phyloP scores from a whole-genome alignment of 768 basidiomycete genomes.

The Lactarius sp. region DNA sequence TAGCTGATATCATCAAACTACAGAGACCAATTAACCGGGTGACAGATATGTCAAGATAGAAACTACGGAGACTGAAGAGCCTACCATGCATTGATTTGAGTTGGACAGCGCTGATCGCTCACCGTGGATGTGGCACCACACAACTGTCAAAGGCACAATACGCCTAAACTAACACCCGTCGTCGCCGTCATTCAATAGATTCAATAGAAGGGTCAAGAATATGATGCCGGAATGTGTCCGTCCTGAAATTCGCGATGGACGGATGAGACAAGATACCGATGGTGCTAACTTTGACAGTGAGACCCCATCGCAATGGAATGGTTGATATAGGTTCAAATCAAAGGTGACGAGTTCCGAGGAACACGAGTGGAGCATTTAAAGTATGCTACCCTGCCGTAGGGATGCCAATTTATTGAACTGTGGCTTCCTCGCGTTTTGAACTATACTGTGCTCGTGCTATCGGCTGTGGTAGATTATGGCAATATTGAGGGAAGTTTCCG shows the following conservation, averaged over 20 bases:
- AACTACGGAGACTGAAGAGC: background rate
- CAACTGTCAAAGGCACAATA: background rate
- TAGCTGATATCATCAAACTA: background rate
- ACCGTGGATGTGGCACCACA: background rate
- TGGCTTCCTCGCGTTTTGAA: background rate
- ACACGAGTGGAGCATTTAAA: background rate
- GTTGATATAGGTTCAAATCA: background rate
- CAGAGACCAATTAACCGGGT: background rate
- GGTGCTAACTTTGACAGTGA: conserved; percentile 2
- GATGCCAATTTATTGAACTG: background rate
- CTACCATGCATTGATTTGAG: background rate
- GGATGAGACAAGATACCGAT: background rate
- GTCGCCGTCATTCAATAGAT: background rate
- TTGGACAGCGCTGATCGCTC: background rate
- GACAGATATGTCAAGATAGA: conserved; percentile 1
- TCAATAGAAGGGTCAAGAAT: background rate
- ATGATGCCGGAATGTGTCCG: background rate
- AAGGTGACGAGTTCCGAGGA: background rate
- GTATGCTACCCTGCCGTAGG: background rate
- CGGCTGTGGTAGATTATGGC: conserved; percentile 10
- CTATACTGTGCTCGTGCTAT: background rate
- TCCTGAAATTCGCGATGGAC: background rate
- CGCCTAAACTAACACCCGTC: background rate
- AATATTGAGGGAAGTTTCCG: conserved; percentile 6
- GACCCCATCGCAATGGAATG: conserved; percentile 3